phyloP scores from a whole-genome alignment of 345 rosid species.

The Salix brachista region DNA sequence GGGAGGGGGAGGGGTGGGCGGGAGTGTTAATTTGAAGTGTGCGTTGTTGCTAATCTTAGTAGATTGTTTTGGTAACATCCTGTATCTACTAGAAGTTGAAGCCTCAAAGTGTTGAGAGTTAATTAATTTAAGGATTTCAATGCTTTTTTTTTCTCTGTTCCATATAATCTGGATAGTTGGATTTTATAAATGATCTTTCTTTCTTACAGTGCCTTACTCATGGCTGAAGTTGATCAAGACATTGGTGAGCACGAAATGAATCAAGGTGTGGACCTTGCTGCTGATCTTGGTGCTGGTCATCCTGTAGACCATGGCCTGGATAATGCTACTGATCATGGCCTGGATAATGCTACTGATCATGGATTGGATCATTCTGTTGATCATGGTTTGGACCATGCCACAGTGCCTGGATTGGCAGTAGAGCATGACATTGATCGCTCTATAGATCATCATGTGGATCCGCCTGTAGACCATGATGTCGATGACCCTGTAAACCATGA shows the following conservation, averaged over 20 bases:
- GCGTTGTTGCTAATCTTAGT: not conserved
- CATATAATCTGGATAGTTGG: not conserved
- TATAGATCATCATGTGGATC: constrained; percentile 4
- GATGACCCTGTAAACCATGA: not conserved
- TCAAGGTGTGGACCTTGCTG: constrained; percentile 10
- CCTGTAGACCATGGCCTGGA: not conserved
- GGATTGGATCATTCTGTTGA: not conserved
- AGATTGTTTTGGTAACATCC: not conserved
- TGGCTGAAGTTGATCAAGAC: constrained; percentile 20
- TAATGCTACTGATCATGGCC: not conserved
- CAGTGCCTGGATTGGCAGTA: constrained; percentile 4
- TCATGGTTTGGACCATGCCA: not conserved
- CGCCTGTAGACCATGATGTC: not conserved
- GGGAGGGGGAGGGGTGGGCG: too few species aligned
- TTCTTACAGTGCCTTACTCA: constrained; percentile 12
- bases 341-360: constrained; percentile 4
- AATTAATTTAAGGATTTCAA: not conserved
- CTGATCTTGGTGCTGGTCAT: constrained; percentile 9
- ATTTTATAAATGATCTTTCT: not conserved
- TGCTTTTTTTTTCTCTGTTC: not conserved
- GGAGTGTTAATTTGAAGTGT: too few species aligned
- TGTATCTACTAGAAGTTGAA: not conserved
- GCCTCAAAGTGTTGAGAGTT: not conserved
- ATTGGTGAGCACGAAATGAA: constrained; percentile 19
- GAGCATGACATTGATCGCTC: constrained; percentile 5